Base-by-base conservation (phyloP, 495 filamentous ascomycete species). In the Lindgomyces ingoldianus region DNA sequence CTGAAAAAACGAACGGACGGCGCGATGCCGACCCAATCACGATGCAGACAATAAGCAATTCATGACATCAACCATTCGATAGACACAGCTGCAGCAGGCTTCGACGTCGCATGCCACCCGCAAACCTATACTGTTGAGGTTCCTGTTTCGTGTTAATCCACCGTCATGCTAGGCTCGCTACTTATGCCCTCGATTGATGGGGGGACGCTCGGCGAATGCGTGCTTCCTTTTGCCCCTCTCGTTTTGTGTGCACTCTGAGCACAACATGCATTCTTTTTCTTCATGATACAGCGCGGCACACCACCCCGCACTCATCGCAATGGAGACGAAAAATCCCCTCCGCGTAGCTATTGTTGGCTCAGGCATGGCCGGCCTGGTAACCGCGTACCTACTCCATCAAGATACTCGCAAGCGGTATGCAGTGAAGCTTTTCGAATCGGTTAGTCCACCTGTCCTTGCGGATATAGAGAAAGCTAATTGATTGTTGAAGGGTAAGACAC, bases 361-460 rank as follows among this genome's bases (percentile, higher is more conserved):
- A 8, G 82, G 83, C 8, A 76, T 85, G 74, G 81, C 83, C 0
- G 83, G 83, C 10, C 73, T 85, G 57, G 78, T 80, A 14, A 75
- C 76, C 0, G 81, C 81, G 2, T 79, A 81, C 57, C 72, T 85
- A 26, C 73, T 85, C 6, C 65, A 76, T n/a, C 70, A 70, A 16
- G 81, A 84, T 65, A n/a, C 60, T 1, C 42, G 72, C 41, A 41
- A 70, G 21, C 74, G 81, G 64, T 85, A 77, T 56, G 56, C 75
- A 1, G 79, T 84, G 25, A 73, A 76, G 51, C 54, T 84, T 27
- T 75, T 83, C 46, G 80, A 85, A 70, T 74, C 72, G 69, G 83
- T 84, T 70, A 52, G 72, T n/a, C n/a, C n/a, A 67, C 71, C 67
- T 42, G 65, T 67, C 9, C 74, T 71, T 46, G 70, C 70, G 44